Percentiles rank a stretch among this genome's conserved stretches.
These are phyloP conservation scores for Lentinus brumalis DNA, from an alignment of 768 basidiomycete genomes.

Conservation along the genomic window DNA sequence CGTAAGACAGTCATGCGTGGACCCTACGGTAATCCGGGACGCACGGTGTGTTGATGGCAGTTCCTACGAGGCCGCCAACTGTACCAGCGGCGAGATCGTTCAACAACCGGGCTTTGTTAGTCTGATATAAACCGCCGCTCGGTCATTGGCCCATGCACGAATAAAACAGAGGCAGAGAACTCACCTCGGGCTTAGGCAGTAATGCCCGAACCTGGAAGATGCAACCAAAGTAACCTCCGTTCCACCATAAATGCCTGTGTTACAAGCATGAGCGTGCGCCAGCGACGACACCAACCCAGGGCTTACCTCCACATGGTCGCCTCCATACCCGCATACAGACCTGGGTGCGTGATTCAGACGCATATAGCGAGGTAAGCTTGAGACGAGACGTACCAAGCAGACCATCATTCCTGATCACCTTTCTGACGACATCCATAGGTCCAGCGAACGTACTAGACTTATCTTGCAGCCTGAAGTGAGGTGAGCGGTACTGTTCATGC, in stretches of 20 bases:
- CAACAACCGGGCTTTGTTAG: slow-evolving; percentile 65
- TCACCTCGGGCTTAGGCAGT: slow-evolving; percentile 84
- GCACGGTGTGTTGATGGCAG: slow-evolving; percentile 89
- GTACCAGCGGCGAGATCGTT: slow-evolving; percentile 94
- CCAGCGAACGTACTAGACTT: slow-evolving; percentile 89
- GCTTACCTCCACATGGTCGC: slow-evolving; percentile 93
- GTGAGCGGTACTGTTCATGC: not conserved
- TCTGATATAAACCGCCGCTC: slow-evolving; percentile 39
- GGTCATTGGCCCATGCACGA: not conserved
- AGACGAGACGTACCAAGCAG: slow-evolving; percentile 51
- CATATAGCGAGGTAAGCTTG: not conserved
- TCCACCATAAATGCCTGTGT: slow-evolving; percentile 81
- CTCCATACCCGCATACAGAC: slow-evolving; percentile 92
- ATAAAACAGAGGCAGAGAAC: slow-evolving; percentile 17
- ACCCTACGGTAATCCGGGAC: slow-evolving; percentile 20
- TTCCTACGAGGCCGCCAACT: slow-evolving; percentile 89
- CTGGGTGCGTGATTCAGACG: not conserved
- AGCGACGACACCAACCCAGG: not conserved
- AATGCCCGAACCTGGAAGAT: slow-evolving; percentile 83
- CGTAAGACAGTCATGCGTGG: not conserved
- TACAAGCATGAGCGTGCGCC: not conserved
- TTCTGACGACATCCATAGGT: slow-evolving; percentile 87
- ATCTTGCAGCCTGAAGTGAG: slow-evolving; percentile 73
- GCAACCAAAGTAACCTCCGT: slow-evolving; percentile 93
- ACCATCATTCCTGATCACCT: slow-evolving; percentile 77